Base-by-base conservation (phyloP, 2,329 filamentous ascomycete genomes). In the Fusarium begoniae region DNA sequence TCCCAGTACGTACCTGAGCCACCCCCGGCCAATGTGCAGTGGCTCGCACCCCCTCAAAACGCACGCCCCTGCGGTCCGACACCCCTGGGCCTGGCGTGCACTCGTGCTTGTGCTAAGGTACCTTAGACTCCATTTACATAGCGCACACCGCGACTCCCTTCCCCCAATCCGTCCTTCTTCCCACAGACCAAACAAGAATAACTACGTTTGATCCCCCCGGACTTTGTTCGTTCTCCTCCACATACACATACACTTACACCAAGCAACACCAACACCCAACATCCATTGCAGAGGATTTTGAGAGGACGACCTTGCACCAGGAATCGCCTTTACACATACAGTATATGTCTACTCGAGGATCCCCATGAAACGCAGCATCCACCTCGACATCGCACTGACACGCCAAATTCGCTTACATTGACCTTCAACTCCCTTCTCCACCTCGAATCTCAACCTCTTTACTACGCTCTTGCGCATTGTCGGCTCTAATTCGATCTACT, bases 111-210 rank as follows among this genome's bases (percentile, higher is more conserved):
- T 69, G 40, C 69, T 65, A 53, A 40, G 43, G 38, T 71, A 45
- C 53, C 53, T 55, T 62, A 63, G 64, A 69, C 69, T 75, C 73
- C 73, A 73, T 74, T 72, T 71, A 75, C 73, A 77, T 67, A 73
- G 70, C 68, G 69, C 65, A 76, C 77, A 79, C 77, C 77, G 73
- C 73, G 71, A 77, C 77, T 76, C 77, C 72, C 78, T 75, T 78
- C 74, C 71, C 75, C 76, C 74, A 75, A 77, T 72, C 73, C 77
- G 70, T 78, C 78, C 74, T 68, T 51, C 72, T 74, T 72, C 63
- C 70, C 75, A 71, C 74, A 72, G 76, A 74, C 73, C 76, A 74
- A 75, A 76, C 66, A 69, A 75, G 73, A 78, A 78, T 78, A 78
- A 77, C 73, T 77, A 78, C 68, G 65, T 63, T 74, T 74, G 72